A percentile compares a stretch with the other conserved stretches of the same genome.
Evolutionary conservation across 106 monocot genomes (phyloP).

Genomic region (Allium fistulosum): DNA sequence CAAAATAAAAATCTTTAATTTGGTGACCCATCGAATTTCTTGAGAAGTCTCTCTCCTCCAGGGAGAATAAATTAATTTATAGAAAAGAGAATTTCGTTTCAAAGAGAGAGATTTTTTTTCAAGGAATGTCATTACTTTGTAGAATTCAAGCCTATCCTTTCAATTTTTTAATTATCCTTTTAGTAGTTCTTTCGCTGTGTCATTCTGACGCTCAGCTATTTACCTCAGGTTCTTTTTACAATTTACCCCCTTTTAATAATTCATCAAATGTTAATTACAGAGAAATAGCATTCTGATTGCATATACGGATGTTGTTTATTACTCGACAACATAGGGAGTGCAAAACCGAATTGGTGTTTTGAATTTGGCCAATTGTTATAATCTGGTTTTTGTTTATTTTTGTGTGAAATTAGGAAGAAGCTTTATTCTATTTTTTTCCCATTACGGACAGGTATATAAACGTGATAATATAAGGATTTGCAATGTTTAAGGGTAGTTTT

Average conservation of each 20-base stretch:
- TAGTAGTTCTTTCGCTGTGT: neutral
- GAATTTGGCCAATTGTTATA: neutral
- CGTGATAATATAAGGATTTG: no score
- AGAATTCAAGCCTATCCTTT: neutral
- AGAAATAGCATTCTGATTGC: neutral
- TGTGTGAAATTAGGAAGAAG: neutral
- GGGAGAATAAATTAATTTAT: no score
- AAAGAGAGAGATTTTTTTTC: neutral
- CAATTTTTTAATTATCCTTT: neutral
- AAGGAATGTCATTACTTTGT: constrained; percentile 1
- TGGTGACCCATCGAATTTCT: no score
- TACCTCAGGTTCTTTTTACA: neutral
- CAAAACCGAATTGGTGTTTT: no score
- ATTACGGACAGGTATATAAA: no score
- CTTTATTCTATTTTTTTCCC: no score
- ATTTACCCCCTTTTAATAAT: neutral
- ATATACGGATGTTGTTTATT: constrained; percentile 1
- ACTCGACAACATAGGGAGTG: no score
- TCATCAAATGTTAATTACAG: neutral
- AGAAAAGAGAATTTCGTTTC: no score
- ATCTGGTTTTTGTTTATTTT: neutral
- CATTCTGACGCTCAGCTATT: neutral
- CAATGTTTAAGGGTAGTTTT: no score
- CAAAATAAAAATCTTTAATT: no score
- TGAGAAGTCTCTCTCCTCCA: no score